These are phyloP conservation scores for Arthrobotrys conoides DNA, from an alignment of 2,329 filamentous ascomycete genomes.

Conservation along the genomic window DNA sequence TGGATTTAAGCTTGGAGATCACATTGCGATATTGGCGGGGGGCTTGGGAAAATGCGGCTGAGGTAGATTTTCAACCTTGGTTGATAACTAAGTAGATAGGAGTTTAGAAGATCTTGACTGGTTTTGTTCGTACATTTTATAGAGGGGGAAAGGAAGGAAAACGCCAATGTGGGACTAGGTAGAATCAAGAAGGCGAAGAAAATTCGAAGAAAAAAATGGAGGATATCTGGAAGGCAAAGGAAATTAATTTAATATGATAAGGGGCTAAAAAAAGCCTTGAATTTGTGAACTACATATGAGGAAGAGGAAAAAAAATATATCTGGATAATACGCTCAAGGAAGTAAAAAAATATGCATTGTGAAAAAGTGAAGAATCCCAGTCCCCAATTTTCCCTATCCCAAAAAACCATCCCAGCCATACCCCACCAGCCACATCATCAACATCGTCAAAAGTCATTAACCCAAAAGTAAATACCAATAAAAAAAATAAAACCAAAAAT, in stretches of 20 bases:
- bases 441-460: conserved; percentile 33
- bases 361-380: conserved; percentile 28
- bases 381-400: conserved; percentile 23
- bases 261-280: not conserved
- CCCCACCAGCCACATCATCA: conserved; percentile 39
- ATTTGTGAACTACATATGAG: not conserved
- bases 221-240: not conserved
- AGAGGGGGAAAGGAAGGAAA: not conserved
- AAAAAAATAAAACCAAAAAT: conserved; percentile 23
- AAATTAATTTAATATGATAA: conserved; percentile 27
- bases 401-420: conserved; percentile 33
- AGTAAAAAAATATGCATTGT: conserved; percentile 5
- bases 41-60: conserved; percentile 22
- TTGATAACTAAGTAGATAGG: too few relatives aligned
- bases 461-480: not conserved
- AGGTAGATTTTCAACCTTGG: not conserved
- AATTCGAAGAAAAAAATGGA: not conserved
- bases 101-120: too few relatives aligned
- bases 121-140: too few relatives aligned
- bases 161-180: not conserved
- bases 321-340: conserved; percentile 17
- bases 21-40: not conserved
- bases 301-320: not conserved
- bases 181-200: not conserved
- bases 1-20: conserved; percentile 3